These are phyloP conservation scores for Fusarium armeniacum DNA, from an alignment of 2,329 filamentous ascomycete species.

Conservation along the genomic window DNA sequence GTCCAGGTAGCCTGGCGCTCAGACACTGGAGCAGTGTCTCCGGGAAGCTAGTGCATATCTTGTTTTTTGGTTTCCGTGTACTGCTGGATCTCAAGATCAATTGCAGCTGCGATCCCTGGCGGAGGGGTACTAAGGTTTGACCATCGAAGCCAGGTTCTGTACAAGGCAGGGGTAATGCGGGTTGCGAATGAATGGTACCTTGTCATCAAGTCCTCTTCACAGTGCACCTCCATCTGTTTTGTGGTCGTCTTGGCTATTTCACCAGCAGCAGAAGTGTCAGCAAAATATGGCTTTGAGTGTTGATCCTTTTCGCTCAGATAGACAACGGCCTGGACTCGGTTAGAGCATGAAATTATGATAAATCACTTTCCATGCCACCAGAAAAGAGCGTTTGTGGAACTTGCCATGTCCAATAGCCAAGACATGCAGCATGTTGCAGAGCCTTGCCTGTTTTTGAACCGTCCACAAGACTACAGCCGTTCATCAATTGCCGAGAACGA, in stretches of 20 bases:
- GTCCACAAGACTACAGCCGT: constrained; percentile 17
- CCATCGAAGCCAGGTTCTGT: constrained; percentile 8
- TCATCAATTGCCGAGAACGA: constrained; percentile 20
- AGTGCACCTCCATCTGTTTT: constrained; percentile 27
- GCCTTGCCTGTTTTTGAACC: constrained; percentile 28
- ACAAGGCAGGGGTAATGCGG: constrained; percentile 23
- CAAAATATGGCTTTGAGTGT: constrained; percentile 20
- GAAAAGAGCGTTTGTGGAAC: constrained; percentile 14
- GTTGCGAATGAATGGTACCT: constrained; percentile 19
- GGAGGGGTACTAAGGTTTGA: constrained; percentile 37
- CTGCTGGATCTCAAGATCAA: constrained; percentile 44
- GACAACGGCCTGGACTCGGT: constrained; percentile 27
- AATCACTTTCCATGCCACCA: constrained; percentile 43
- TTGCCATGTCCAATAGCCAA: constrained; percentile 7
- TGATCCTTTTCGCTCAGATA: constrained; percentile 3
- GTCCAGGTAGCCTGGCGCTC: neutral
- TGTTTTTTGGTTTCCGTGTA: constrained; percentile 27
- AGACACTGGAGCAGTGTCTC: constrained; percentile 37
- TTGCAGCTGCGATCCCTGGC: constrained; percentile 30
- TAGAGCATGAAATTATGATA: constrained; percentile 37
- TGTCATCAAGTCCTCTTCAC: constrained; percentile 30
- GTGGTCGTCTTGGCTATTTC: constrained; percentile 1
- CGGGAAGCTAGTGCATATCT: constrained; percentile 27
- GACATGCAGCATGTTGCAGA: constrained; percentile 30
- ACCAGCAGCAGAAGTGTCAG: constrained; percentile 21